phyloP scores from a whole-genome alignment of 1,284 basidiomycete genomes.

The Sporisorium graminicola region DNA sequence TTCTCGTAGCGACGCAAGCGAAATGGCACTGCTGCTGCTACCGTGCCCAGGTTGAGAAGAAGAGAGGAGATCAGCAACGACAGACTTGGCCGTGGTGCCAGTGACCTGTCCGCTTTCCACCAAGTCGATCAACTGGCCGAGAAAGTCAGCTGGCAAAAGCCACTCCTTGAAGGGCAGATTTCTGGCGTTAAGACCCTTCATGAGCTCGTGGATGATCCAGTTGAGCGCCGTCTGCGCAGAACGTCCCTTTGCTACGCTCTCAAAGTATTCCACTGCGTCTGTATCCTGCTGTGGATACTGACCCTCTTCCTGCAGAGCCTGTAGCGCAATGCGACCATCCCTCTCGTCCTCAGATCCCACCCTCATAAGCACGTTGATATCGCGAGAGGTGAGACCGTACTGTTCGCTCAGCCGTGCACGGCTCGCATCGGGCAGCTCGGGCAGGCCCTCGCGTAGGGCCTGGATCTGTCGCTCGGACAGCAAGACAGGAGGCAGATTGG shows the following conservation, averaged over 20 bases:
- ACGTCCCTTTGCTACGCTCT: slow-evolving; percentile 48
- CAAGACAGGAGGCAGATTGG: slow-evolving; percentile 83
- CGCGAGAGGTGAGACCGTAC: slow-evolving; percentile 76
- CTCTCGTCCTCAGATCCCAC: slow-evolving; percentile 62
- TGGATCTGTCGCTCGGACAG: slow-evolving; percentile 75
- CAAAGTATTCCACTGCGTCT: slow-evolving; percentile 64
- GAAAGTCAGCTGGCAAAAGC: slow-evolving; percentile 72
- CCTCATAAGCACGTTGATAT: slow-evolving; percentile 65
- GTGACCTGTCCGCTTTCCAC: slow-evolving; percentile 79
- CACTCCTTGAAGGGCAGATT: slow-evolving; percentile 49
- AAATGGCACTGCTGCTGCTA: neutral
- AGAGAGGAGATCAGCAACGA: slow-evolving; percentile 60
- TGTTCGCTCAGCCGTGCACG: slow-evolving; percentile 75
- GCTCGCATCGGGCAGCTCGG: slow-evolving; percentile 82
- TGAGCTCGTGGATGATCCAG: slow-evolving; percentile 74
- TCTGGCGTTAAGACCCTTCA: slow-evolving; percentile 55
- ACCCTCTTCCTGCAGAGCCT: neutral
- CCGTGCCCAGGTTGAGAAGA: slow-evolving; percentile 6
- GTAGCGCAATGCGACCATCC: slow-evolving; percentile 17
- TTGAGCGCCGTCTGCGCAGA: slow-evolving; percentile 76
- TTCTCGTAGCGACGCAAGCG: slow-evolving; percentile 11
- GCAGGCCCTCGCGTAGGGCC: slow-evolving; percentile 75
- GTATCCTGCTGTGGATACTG: neutral
- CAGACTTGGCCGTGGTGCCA: slow-evolving; percentile 64
- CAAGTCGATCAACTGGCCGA: slow-evolving; percentile 83